Conservation (phyloP, 2,329 filamentous ascomycete species). For the Lasiodiplodia citricola region DNA sequence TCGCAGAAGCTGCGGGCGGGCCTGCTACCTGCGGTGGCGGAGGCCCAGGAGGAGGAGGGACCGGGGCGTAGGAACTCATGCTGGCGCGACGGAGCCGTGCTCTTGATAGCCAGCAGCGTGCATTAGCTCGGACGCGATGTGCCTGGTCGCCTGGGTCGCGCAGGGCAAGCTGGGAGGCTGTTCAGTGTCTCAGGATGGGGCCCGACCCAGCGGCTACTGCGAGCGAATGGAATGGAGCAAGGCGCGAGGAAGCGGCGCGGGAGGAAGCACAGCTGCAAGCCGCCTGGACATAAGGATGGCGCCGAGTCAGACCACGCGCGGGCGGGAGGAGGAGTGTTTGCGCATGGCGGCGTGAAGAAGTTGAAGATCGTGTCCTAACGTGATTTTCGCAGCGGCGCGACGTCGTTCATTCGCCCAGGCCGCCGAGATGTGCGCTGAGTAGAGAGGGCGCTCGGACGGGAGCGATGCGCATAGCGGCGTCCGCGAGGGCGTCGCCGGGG, state of each 20-base stretch:
- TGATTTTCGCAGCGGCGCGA: constrained; percentile 12
- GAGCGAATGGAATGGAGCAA: constrained; percentile 10
- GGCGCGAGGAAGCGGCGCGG: background rate
- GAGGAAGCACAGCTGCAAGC: constrained; percentile 4
- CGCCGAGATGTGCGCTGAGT: constrained; percentile 14
- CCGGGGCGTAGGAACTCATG: constrained; percentile 19
- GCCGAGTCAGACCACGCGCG: constrained; percentile 20
- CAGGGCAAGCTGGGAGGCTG: constrained; percentile 9
- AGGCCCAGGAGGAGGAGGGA: constrained; percentile 25
- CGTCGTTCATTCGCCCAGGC: constrained; percentile 19
- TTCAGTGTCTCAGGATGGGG: constrained; percentile 10
- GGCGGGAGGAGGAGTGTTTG: background rate
- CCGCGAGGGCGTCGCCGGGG: constrained; percentile 4
- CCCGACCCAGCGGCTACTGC: constrained; percentile 8
- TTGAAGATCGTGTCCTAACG: constrained; percentile 20
- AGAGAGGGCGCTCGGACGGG: constrained; percentile 19
- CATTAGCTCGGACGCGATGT: constrained; percentile 17
- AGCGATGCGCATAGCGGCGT: constrained; percentile 19
- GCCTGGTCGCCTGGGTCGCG: constrained; percentile 8
- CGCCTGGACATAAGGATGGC: constrained; percentile 3
- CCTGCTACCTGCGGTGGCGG: constrained; percentile 21
- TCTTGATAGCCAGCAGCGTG: constrained; percentile 13
- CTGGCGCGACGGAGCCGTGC: constrained; percentile 22
- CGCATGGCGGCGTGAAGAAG: constrained; percentile 8
- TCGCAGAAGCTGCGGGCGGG: constrained; percentile 19